A percentile compares a stretch with the other conserved stretches of the same genome.
These are phyloP conservation scores for Diversispora epigaea DNA, from an alignment of 192 early-diverging fungal genomes.

Conservation along the genomic window DNA sequence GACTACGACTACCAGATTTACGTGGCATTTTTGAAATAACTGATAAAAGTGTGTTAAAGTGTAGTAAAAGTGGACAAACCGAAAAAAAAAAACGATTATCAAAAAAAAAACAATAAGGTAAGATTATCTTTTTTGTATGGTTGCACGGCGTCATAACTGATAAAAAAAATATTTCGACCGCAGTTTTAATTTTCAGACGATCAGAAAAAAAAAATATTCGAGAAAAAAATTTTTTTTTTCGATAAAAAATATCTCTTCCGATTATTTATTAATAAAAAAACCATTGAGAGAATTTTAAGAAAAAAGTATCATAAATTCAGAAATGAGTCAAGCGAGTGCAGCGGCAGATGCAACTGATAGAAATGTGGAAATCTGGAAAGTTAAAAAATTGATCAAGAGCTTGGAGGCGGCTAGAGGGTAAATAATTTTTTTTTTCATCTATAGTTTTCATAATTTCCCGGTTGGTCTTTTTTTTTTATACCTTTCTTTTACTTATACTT, in stretches of 20 bases:
- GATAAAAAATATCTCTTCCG: not conserved
- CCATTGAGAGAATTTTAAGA: not conserved
- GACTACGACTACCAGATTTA: too few relatives aligned
- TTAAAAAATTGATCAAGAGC: conserved; percentile 98
- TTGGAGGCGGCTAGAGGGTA: conserved; percentile 90
- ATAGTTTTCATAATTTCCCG: not conserved
- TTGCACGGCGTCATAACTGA: too few relatives aligned
- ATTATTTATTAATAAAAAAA: not conserved
- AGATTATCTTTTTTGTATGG: too few relatives aligned
- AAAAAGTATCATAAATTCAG: not conserved
- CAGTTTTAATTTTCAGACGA: not conserved
- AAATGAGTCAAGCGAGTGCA: conserved; percentile 34
- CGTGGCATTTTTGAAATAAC: too few relatives aligned
- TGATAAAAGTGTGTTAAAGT: too few relatives aligned
- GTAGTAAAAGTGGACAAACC: too few relatives aligned
- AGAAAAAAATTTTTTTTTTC: conserved; percentile 4
- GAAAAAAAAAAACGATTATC: too few relatives aligned
- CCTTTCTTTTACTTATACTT: not conserved
- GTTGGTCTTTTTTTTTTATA: too few relatives aligned
- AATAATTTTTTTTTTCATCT: conserved; percentile 17
- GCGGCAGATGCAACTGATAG: conserved; percentile 63
- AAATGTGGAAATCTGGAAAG: conserved; percentile 96
- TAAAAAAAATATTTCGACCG: too few relatives aligned
- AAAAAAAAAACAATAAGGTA: too few relatives aligned
- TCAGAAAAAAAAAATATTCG: too few relatives aligned